phyloP scores from a whole-genome alignment of 1,139 yeast genomes.

The Zygosaccharomyces sapae region DNA sequence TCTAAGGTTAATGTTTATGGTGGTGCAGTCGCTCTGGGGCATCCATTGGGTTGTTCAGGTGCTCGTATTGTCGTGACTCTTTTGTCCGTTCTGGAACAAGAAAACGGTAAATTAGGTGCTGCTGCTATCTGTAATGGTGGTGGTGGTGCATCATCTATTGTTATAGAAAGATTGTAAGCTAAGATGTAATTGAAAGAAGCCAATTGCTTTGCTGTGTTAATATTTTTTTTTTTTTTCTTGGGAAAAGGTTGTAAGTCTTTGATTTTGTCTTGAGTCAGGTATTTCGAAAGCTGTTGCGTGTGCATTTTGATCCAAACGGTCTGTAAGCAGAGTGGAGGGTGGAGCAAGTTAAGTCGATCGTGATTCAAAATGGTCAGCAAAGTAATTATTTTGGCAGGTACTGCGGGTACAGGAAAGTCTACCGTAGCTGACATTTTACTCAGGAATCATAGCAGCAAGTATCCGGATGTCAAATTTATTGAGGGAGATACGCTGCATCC shows the following conservation, averaged over 20 bases:
- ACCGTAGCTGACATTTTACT: constrained; percentile 64
- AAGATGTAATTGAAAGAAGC: neutral
- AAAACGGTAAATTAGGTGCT: constrained; percentile 82
- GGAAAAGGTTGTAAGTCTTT: too few species aligned
- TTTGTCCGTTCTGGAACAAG: constrained; percentile 69
- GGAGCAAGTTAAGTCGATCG: constrained; percentile 5
- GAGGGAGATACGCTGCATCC: constrained; percentile 90
- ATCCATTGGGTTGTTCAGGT: constrained; percentile 97
- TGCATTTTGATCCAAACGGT: neutral
- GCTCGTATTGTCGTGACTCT: constrained; percentile 90
- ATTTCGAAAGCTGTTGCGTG: neutral
- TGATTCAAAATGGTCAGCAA: constrained; percentile 14
- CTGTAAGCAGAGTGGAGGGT: neutral
- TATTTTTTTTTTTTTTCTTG: neutral
- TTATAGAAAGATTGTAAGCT: constrained; percentile 51
- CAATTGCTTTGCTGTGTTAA: constrained; percentile 1
- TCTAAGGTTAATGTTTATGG: constrained; percentile 89
- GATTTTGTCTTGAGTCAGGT: neutral
- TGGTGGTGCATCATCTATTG: constrained; percentile 92
- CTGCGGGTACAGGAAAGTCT: constrained; percentile 91
- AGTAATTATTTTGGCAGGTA: constrained; percentile 67
- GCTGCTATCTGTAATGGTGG: constrained; percentile 99
- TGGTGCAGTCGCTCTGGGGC: constrained; percentile 97
- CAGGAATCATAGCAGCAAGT: constrained; percentile 15
- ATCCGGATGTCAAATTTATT: constrained; percentile 49